phyloP scores from a whole-genome alignment of 805 yeast genomes.

The Metschnikowia gruessii region DNA sequence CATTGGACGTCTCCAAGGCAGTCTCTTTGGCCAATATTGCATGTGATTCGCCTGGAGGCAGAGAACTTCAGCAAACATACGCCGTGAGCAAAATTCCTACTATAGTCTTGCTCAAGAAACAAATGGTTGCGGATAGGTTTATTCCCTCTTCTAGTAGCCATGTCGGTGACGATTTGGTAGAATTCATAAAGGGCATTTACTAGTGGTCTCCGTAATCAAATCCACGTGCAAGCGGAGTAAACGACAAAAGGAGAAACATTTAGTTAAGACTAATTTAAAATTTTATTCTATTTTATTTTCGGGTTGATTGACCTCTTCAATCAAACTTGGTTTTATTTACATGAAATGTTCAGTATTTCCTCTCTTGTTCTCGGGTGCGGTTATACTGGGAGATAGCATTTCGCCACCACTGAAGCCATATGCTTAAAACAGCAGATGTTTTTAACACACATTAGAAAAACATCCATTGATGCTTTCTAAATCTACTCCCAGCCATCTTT shows the following conservation, averaged over 20 bases:
- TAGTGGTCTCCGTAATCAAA: slow-evolving; percentile 1
- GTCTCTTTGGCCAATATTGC: slow-evolving; percentile 71
- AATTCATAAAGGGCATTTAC: slow-evolving; percentile 29
- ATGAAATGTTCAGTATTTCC: background rate
- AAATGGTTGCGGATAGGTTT: slow-evolving; percentile 46
- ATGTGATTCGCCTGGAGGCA: slow-evolving; percentile 61
- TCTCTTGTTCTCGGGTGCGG: background rate
- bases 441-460: too few species aligned
- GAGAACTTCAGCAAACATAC: slow-evolving; percentile 56
- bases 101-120: slow-evolving; percentile 63
- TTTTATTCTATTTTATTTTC: background rate
- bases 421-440: too few species aligned
- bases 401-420: too few species aligned
- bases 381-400: background rate
- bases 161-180: slow-evolving; percentile 31
- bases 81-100: slow-evolving; percentile 58
- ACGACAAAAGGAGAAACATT: too few species aligned
- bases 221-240: too few species aligned
- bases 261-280: background rate
- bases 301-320: too few species aligned
- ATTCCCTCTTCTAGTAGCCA: slow-evolving; percentile 21
- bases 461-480: background rate
- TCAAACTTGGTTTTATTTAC: background rate
- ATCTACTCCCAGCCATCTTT: slow-evolving; percentile 82
- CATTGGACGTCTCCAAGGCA: slow-evolving; percentile 35